A percentile compares a stretch with the other conserved stretches of the same genome.
These are phyloP conservation scores for Colletotrichum sidae DNA, from an alignment of 2,329 filamentous ascomycete species.

Conservation along the genomic window DNA sequence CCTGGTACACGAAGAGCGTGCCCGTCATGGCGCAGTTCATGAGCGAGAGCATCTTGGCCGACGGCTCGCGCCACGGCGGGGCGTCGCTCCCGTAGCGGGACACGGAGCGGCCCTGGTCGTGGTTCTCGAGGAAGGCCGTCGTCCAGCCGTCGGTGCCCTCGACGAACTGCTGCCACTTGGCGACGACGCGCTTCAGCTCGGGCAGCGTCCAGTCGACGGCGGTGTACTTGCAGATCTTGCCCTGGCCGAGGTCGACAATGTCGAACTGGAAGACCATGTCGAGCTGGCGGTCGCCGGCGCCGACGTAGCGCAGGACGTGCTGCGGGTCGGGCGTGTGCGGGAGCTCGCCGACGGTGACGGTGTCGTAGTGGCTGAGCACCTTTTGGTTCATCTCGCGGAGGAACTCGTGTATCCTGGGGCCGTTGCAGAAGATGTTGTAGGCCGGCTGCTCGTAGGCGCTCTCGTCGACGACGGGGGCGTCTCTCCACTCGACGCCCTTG, in stretches of 20 bases:
- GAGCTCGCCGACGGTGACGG: conserved; percentile 79
- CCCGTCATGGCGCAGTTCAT: conserved; percentile 60
- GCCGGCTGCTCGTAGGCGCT: conserved; percentile 63
- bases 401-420: conserved; percentile 76
- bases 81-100: conserved; percentile 63
- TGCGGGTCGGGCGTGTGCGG: conserved; percentile 69
- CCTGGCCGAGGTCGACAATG: conserved; percentile 70
- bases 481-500: conserved; percentile 69
- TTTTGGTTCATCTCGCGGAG: conserved; percentile 71
- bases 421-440: conserved; percentile 71
- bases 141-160: conserved; percentile 67
- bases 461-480: conserved; percentile 66
- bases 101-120: conserved; percentile 68
- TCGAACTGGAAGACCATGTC: conserved; percentile 79
- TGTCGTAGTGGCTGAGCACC: conserved; percentile 69
- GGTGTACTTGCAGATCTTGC: conserved; percentile 63
- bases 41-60: conserved; percentile 65
- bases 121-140: conserved; percentile 71
- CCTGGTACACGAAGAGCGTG: conserved; percentile 68
- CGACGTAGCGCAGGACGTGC: conserved; percentile 70
- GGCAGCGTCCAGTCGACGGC: conserved; percentile 57
- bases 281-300: conserved; percentile 67
- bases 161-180: conserved; percentile 63
- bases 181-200: conserved; percentile 60
- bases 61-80: conserved; percentile 53